Percentiles rank a stretch among this genome's conserved stretches.
phyloP scores from a whole-genome alignment of 2,329 filamentous ascomycete species.

The Parafenestella ontariensis region DNA sequence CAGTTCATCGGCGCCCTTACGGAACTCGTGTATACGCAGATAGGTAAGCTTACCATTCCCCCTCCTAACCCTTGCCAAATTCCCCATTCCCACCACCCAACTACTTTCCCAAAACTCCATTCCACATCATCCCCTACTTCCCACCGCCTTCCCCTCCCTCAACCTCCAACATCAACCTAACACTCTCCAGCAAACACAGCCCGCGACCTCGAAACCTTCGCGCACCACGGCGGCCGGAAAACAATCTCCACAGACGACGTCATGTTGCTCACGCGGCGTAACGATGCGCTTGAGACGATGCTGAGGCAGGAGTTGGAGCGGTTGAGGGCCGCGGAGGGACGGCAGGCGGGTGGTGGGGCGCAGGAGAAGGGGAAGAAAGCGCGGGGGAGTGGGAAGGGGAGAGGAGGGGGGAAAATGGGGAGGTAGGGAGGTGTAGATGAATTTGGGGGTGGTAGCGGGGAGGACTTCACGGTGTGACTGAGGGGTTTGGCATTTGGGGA shows the following conservation, averaged over 20 bases:
- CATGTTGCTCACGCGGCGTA: constrained; percentile 82
- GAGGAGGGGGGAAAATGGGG: constrained; percentile 6
- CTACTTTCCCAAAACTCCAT: no score
- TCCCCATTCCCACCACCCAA: no score
- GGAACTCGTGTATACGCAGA: constrained; percentile 86
- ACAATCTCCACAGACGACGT: constrained; percentile 88
- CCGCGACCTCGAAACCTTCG: constrained; percentile 66
- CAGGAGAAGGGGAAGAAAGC: constrained; percentile 28
- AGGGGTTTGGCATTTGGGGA: no score
- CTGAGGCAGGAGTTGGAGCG: constrained; percentile 72
- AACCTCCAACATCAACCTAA: no score
- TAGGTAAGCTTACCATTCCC: no score
- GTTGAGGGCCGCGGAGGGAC: constrained; percentile 40
- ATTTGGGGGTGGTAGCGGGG: not conserved
- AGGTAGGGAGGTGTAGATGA: not conserved
- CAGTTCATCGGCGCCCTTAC: constrained; percentile 82
- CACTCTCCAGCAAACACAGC: constrained; percentile 59
- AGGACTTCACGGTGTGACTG: not conserved
- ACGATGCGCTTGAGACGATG: constrained; percentile 81
- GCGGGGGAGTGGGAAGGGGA: constrained; percentile 33
- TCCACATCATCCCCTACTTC: no score
- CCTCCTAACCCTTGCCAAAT: no score
- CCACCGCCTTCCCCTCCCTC: no score
- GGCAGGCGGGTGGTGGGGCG: constrained; percentile 17
- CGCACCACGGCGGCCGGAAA: constrained; percentile 78